phyloP scores from a whole-genome alignment of 2,329 filamentous ascomycete species.

The Ophiocordyceps sinensis region DNA sequence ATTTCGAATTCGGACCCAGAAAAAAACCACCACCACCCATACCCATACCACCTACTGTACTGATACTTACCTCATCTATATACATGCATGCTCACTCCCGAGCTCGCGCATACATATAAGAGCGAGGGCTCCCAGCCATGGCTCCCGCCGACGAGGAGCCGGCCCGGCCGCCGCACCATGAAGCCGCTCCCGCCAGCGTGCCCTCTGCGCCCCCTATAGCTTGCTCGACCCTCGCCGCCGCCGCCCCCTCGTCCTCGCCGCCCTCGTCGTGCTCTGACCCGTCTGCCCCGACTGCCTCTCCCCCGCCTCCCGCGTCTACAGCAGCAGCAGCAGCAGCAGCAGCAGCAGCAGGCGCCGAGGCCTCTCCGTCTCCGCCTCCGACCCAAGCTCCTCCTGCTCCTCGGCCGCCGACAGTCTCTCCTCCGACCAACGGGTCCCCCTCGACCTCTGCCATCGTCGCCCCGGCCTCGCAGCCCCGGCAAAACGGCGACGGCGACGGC shows the following conservation, averaged over 20 bases:
- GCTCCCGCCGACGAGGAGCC: constrained; percentile 12
- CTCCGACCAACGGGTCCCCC: not conserved
- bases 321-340: not conserved
- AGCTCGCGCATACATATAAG: not conserved
- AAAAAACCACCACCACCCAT: not conserved
- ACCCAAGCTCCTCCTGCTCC: no score
- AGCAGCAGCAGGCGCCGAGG: not conserved
- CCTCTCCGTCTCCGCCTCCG: not conserved
- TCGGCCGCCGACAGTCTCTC: not conserved
- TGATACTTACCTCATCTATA: not conserved
- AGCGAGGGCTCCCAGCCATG: constrained; percentile 5
- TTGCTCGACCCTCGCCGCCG: constrained; percentile 5
- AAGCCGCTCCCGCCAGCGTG: constrained; percentile 11
- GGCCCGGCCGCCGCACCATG: constrained; percentile 15
- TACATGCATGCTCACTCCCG: not conserved
- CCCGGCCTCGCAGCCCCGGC: constrained; percentile 8
- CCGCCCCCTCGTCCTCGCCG: not conserved
- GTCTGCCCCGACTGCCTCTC: constrained; percentile 4
- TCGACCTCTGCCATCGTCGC: constrained; percentile 4
- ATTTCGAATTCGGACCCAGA: constrained; percentile 17
- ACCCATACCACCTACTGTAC: not conserved
- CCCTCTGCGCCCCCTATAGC: constrained; percentile 2
- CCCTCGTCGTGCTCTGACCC: not conserved
- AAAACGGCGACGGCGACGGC: constrained; percentile 17
- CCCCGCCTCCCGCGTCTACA: constrained; percentile 2